Conservation (phyloP, 306 rosid genomes). For the Malus sieversii region DNA sequence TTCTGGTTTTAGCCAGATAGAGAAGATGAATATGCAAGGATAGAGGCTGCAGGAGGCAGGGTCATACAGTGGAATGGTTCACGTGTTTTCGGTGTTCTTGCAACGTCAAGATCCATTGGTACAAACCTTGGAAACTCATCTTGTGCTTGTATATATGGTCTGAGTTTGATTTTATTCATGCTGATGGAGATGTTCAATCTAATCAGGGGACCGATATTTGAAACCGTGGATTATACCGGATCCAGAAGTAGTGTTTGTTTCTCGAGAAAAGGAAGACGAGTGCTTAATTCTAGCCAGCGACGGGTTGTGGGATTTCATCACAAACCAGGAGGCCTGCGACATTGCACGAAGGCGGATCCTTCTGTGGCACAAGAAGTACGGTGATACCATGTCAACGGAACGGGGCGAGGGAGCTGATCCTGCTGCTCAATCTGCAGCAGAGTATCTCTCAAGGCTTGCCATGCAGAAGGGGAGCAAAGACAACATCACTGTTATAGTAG, state of each 20-base stretch:
- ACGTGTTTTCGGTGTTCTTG: constrained; percentile 76
- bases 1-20: constrained; percentile 50
- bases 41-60: constrained; percentile 86
- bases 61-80: constrained; percentile 76
- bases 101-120: constrained; percentile 89
- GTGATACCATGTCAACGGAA: constrained; percentile 17
- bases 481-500: constrained; percentile 67
- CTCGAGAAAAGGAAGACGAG: constrained; percentile 55
- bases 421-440: constrained; percentile 79
- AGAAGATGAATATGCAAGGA: constrained; percentile 66
- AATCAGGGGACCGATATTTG: constrained; percentile 66
- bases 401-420: constrained; percentile 43
- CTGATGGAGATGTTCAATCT: neutral
- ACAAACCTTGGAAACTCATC: constrained; percentile 2
- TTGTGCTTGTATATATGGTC: neutral
- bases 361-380: constrained; percentile 65
- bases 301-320: constrained; percentile 81
- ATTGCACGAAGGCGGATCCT: constrained; percentile 67
- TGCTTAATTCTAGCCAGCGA: constrained; percentile 74
- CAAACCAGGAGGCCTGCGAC: constrained; percentile 77
- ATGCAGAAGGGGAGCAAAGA: constrained; percentile 75
- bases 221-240: constrained; percentile 78
- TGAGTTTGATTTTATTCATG: neutral
- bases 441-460: constrained; percentile 60
- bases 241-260: constrained; percentile 53